A percentile compares a stretch with the other conserved stretches of the same genome.
phyloP scores from a whole-genome alignment of 805 yeast genomes.

The Candida yuanshanica region DNA sequence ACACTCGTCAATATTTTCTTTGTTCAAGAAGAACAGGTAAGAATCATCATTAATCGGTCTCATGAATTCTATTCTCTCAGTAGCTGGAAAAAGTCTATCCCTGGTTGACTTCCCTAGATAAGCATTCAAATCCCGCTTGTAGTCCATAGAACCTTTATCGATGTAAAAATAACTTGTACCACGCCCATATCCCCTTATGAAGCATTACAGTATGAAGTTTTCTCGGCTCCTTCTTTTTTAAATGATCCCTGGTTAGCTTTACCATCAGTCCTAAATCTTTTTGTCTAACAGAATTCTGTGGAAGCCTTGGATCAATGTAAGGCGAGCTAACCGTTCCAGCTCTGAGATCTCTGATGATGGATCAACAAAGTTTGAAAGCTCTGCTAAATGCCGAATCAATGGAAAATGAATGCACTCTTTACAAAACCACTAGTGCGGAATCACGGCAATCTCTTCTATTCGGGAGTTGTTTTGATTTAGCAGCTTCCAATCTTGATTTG shows the following conservation, averaged over 20 bases:
- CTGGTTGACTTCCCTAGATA: constrained; percentile 14
- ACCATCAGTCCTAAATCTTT: constrained; percentile 3
- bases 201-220: constrained; percentile 4
- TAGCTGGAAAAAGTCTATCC: constrained; percentile 5
- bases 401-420: background rate
- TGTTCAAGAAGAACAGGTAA: constrained; percentile 9
- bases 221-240: background rate
- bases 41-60: constrained; percentile 1
- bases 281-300: constrained; percentile 2
- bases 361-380: too few species aligned
- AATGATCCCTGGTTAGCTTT: background rate
- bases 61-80: constrained; percentile 13
- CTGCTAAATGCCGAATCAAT: background rate
- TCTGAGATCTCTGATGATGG: too few species aligned
- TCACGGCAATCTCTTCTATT: background rate
- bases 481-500: background rate
- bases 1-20: constrained; percentile 9
- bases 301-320: constrained; percentile 15
- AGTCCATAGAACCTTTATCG: constrained; percentile 1
- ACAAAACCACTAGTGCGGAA: background rate
- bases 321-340: constrained; percentile 9
- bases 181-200: background rate
- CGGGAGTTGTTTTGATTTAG: background rate
- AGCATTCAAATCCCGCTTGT: constrained; percentile 17
- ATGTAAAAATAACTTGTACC: background rate